Percentiles rank a stretch among this genome's conserved stretches.
These are phyloP conservation scores for Conticribra weissflogii DNA, from an alignment of 108 stramenopile genomes.

Conservation along the genomic window DNA sequence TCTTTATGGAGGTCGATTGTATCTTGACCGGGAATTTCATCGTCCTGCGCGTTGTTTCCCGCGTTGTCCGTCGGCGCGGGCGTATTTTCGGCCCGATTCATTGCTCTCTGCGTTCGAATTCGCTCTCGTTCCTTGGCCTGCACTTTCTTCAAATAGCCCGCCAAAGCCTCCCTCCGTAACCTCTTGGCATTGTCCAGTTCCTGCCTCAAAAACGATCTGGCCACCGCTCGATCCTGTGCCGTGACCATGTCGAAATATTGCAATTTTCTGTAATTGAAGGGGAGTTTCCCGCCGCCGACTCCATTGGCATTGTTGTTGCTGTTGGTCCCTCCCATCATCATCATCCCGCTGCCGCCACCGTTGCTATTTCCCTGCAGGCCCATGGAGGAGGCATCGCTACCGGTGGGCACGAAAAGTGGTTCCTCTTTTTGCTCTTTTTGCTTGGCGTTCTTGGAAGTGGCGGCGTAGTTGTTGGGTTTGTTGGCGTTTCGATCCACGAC, in stretches of 20 bases:
- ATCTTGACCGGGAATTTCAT: not conserved
- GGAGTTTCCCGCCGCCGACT: conserved; percentile 48
- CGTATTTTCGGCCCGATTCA: too few relatives aligned
- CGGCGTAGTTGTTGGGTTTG: too few relatives aligned
- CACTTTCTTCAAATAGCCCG: conserved; percentile 52
- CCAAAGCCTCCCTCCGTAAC: conserved; percentile 51
- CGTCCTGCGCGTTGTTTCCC: too few relatives aligned
- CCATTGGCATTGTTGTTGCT: too few relatives aligned
- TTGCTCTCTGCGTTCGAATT: conserved; percentile 21
- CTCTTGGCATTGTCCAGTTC: conserved; percentile 44
- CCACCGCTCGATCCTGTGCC: conserved; percentile 60
- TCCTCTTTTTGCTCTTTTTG: conserved; percentile 18
- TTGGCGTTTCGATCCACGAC: too few relatives aligned
- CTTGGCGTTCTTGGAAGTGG: too few relatives aligned
- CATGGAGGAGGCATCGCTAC: conserved; percentile 24
- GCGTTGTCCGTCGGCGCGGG: conserved; percentile 13
- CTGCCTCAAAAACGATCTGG: conserved; percentile 59
- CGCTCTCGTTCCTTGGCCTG: conserved; percentile 44
- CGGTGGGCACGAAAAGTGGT: conserved; percentile 38
- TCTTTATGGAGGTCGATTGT: conserved; percentile 24
- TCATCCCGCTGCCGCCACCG: too few relatives aligned
- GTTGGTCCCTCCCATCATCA: too few relatives aligned
- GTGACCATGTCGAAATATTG: conserved; percentile 75
- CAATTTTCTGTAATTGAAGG: conserved; percentile 81
- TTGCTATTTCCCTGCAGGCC: conserved; percentile 28